Evolutionary conservation across 2,329 filamentous ascomycete species (phyloP).

Genomic region (Colletotrichum aenigma): DNA sequence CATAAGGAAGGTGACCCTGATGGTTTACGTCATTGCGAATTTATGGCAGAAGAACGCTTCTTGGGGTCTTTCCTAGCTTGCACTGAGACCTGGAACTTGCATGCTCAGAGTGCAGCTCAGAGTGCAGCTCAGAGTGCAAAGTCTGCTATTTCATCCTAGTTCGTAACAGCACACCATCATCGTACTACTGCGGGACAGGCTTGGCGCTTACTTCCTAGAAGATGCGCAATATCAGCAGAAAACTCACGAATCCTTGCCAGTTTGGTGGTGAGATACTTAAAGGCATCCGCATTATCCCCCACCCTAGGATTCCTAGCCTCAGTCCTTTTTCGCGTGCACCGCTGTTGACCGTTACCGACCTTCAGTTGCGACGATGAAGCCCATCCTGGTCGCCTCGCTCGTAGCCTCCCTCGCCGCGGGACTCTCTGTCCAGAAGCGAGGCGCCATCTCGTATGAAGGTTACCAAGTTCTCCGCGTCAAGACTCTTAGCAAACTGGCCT

Average conservation of each 20-base stretch:
- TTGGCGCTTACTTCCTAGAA: neutral
- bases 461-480: slow-evolving; percentile 47
- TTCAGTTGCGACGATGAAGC: neutral
- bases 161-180: neutral
- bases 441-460: slow-evolving; percentile 41
- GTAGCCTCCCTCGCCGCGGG: neutral
- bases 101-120: neutral
- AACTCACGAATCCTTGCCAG: too few species aligned
- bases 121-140: neutral
- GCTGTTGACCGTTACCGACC: neutral
- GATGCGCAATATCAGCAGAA: neutral
- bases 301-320: too few species aligned
- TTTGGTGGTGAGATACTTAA: neutral
- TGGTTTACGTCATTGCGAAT: neutral
- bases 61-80: neutral
- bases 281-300: neutral
- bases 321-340: neutral
- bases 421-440: neutral
- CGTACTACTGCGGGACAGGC: neutral
- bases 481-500: slow-evolving; percentile 14
- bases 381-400: neutral
- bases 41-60: neutral
- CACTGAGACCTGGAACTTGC: neutral
- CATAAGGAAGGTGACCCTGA: neutral
- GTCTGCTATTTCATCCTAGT: neutral